Percentiles rank a stretch among this genome's conserved stretches.
These are phyloP conservation scores for Podospora pseudocomata DNA, from an alignment of 495 filamentous ascomycete species.

Conservation along the genomic window DNA sequence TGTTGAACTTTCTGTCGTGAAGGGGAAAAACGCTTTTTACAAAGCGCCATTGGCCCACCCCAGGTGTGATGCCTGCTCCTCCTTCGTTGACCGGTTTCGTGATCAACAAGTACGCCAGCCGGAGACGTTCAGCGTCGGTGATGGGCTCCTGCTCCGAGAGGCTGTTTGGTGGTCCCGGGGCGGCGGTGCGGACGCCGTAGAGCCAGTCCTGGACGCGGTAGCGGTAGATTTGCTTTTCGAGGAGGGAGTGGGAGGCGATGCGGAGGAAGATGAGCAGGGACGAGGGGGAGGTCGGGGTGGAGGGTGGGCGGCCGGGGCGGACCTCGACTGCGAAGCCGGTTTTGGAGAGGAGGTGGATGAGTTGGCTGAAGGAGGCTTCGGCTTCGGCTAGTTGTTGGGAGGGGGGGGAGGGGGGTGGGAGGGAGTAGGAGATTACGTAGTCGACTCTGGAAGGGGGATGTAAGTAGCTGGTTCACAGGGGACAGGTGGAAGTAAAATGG, in stretches of 20 bases:
- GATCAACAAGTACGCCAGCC: constrained; percentile 82
- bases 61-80: constrained; percentile 84
- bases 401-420: constrained; percentile 40
- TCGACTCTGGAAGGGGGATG: constrained; percentile 58
- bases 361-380: constrained; percentile 65
- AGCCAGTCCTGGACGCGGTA: constrained; percentile 92
- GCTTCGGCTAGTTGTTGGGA: constrained; percentile 54
- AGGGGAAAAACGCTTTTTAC: constrained; percentile 83
- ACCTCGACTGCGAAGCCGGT: constrained; percentile 84
- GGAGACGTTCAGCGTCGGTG: constrained; percentile 81
- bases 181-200: constrained; percentile 74
- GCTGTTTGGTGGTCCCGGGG: constrained; percentile 65
- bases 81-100: constrained; percentile 76
- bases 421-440: constrained; percentile 84
- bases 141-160: constrained; percentile 62
- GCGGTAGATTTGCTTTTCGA: constrained; percentile 63
- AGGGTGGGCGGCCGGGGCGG: constrained; percentile 69
- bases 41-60: constrained; percentile 77
- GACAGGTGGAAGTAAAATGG: not conserved
- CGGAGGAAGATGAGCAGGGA: constrained; percentile 82
- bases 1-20: constrained; percentile 85
- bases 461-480: constrained; percentile 16
- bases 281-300: constrained; percentile 61
- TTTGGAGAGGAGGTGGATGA: constrained; percentile 65
- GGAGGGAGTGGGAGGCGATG: constrained; percentile 61